A percentile compares a stretch with the other conserved stretches of the same genome.
Conservation (phyloP, 1,139 yeast species). For the Taphrina betulina region DNA sequence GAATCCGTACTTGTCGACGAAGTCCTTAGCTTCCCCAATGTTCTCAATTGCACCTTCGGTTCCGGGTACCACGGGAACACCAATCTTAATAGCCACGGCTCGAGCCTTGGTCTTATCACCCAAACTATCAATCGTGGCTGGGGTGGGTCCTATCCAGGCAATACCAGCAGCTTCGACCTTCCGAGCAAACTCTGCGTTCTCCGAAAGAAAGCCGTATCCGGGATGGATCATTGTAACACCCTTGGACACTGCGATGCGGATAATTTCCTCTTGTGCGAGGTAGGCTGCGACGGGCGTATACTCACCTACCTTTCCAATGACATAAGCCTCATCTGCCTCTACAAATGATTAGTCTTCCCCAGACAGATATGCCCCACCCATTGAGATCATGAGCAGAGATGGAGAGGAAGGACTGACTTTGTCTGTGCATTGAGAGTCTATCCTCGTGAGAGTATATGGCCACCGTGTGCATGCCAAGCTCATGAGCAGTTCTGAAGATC, state of each 20-base stretch:
- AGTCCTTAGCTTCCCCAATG: conserved; percentile 71
- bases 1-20: conserved; percentile 79
- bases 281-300: conserved; percentile 95
- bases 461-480: conserved; percentile 93
- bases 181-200: conserved; percentile 89
- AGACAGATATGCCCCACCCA: neutral
- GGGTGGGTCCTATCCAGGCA: conserved; percentile 94
- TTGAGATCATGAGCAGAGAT: too few species aligned
- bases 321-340: conserved; percentile 57
- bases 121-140: conserved; percentile 86
- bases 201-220: conserved; percentile 94
- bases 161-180: conserved; percentile 90
- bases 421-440: conserved; percentile 88
- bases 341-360: conserved; percentile 1
- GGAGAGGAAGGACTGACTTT: conserved; percentile 42
- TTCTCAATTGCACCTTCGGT: conserved; percentile 93
- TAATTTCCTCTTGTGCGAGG: conserved; percentile 91
- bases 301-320: conserved; percentile 85
- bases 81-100: conserved; percentile 71
- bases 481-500: conserved; percentile 95
- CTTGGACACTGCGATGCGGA: conserved; percentile 82
- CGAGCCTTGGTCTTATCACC: conserved; percentile 98
- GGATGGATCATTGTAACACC: conserved; percentile 96
- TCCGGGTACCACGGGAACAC: conserved; percentile 96
- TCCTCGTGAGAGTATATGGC: conserved; percentile 98